Base-by-base conservation (phyloP, 176 grass and related monocot species). In the Carex cristatella region DNA sequence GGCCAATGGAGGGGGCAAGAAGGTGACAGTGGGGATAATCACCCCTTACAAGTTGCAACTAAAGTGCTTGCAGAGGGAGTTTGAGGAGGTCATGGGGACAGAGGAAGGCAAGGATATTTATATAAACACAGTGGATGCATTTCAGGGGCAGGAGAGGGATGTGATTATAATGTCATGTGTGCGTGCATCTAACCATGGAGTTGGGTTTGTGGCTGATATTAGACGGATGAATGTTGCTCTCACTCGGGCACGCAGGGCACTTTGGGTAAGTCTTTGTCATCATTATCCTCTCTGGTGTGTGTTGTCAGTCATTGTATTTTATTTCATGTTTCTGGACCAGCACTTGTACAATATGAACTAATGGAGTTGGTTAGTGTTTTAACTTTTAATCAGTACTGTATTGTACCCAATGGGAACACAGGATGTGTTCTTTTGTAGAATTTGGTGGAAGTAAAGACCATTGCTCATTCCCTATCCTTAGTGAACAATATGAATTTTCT, bases 141-240 rank as follows among this genome's bases (percentile, higher is more conserved):
- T 99, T 85, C 97, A 99, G 83, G 97, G 97, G 4, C 97, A 99
- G 87, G 97, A 99, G 87, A 94, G 97, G 64, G 97, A 99, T 82
- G 79, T 99, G 40, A 96, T 99, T 81, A 99, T 99, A 66, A 99
- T 99, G 97, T 99, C 97, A 38, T 99, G 97, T 3, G 97, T 99
- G 56, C 91, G 97, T 75, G 97, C 97, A 37, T 99, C 97, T 68
- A 94, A 87, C 69, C 93, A 96, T 86, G 97, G 97, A 30, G 97
- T 99, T 48, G 97, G 97, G 54, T 99, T 99, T 87, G 97, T 99
- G 86, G 93, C 97, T 81, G 97, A 99, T 82, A 96, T 99, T 85
- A 90, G 97, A 0, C 90, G 97, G 81, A 99, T 99, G 97, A 99
- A 99, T 94, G 97, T 99, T 64, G 97, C 97, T 79, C 93, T 99